Conservation (phyloP, 1,139 yeast genomes). For the Suhomyces panamericanus region DNA sequence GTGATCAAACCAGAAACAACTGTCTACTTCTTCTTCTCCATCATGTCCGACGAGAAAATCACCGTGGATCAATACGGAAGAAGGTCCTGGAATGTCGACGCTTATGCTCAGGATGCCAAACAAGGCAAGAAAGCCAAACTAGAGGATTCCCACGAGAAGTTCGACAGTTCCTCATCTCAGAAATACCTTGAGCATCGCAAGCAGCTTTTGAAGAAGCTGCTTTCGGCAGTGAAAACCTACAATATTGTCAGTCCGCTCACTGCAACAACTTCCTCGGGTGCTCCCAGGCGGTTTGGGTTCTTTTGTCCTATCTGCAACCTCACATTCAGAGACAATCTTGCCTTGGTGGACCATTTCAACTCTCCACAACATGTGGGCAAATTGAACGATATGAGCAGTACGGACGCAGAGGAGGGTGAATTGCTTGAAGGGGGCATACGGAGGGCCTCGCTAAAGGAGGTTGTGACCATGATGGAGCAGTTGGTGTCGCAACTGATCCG, state of each 20-base stretch:
- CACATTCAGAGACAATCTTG: conserved; percentile 78
- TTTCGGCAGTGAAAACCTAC: conserved; percentile 36
- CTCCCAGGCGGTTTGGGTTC: conserved; percentile 74
- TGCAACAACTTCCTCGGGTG: conserved; percentile 22
- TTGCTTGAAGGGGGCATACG: conserved; percentile 34
- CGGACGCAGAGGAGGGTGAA: conserved; percentile 33
- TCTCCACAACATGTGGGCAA: conserved; percentile 57
- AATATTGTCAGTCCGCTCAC: conserved; percentile 34
- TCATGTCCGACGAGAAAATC: conserved; percentile 12
- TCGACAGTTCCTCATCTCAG: conserved; percentile 26
- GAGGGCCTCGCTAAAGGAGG: conserved; percentile 35
- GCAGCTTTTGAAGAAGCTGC: conserved; percentile 31
- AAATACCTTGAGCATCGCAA: conserved; percentile 34
- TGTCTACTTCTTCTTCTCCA: not conserved
- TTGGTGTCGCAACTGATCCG: conserved; percentile 30
- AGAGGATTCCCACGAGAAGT: conserved; percentile 1
- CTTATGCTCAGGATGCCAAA: conserved; percentile 53
- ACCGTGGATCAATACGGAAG: conserved; percentile 57
- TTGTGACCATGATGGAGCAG: conserved; percentile 33
- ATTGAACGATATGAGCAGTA: conserved; percentile 15
- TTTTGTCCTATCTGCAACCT: conserved; percentile 77
- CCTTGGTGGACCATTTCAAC: conserved; percentile 80
- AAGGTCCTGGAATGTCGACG: conserved; percentile 69
- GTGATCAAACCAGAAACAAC: not conserved
- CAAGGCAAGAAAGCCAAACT: conserved; percentile 19